Percentiles rank a stretch among this genome's conserved stretches.
Evolutionary conservation across 140 eudicot species (phyloP).

Genomic region (Stevia rebaudiana): DNA sequence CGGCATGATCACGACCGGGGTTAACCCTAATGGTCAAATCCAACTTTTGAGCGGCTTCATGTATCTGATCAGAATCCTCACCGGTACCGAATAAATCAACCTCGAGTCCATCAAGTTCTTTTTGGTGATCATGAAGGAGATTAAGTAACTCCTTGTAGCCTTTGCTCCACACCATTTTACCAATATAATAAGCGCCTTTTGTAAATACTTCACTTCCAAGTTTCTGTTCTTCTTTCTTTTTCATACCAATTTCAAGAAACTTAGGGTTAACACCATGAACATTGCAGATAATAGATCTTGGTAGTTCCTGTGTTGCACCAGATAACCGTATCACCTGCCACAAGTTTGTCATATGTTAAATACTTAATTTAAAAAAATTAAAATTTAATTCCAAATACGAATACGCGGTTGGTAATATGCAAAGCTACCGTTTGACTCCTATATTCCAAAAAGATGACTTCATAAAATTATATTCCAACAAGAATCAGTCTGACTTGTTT

Average conservation of each 20-base stretch:
- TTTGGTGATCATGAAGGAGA: slow-evolving; percentile 68
- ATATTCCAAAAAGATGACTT: neutral
- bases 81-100: slow-evolving; percentile 86
- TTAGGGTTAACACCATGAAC: slow-evolving; percentile 98
- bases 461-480: neutral
- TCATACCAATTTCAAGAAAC: slow-evolving; percentile 80
- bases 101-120: slow-evolving; percentile 63
- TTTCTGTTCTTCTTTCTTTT: slow-evolving; percentile 60
- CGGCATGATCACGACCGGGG: slow-evolving; percentile 99
- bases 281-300: slow-evolving; percentile 86
- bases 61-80: slow-evolving; percentile 74
- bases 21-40: slow-evolving; percentile 58
- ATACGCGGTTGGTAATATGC: slow-evolving; percentile 11
- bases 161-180: slow-evolving; percentile 97
- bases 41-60: slow-evolving; percentile 65
- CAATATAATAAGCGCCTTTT: slow-evolving; percentile 88
- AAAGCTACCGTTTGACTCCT: neutral
- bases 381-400: neutral
- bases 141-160: slow-evolving; percentile 86
- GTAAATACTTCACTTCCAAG: slow-evolving; percentile 42
- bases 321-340: slow-evolving; percentile 89
- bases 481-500: neutral
- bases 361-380: neutral
- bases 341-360: slow-evolving; percentile 16
- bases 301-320: slow-evolving; percentile 95